Base-by-base conservation (phyloP, 2,329 filamentous ascomycete species). In the Colletotrichum eleusines region DNA sequence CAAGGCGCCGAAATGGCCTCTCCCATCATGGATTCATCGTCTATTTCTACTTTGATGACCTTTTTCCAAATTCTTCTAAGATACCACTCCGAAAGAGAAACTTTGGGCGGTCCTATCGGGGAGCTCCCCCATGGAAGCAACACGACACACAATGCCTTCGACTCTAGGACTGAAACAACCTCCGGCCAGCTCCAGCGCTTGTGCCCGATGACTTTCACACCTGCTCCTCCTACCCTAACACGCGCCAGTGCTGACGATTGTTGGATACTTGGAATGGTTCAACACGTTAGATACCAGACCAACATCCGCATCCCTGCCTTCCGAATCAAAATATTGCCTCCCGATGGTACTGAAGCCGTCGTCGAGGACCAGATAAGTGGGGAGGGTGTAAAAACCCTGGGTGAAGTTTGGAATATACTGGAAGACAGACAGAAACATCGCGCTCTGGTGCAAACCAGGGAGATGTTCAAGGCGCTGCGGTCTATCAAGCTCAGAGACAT, bases 31-130 rank as follows among this genome's bases (percentile, higher is more conserved):
- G 18, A 35, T 5, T 12, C 1, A 18, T 9, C 11, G 9, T n/a
- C 7, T 4, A n/a, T n/a, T 12, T 0, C 0, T 0, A 20, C n/a
- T 1, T 4, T 3, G 28, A 5, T 11, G n/a, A 3, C 1, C n/a
- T n/a, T n/a, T n/a, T n/a, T n/a, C 2, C 11, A 5, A n/a, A 2
- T 54, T 7, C 8, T 12, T 5, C 5, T 14, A 5, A 5, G 5
- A 18, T 2, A 40, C 1, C 14, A 20, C 1, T 14, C 4, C 31
- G 35, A n/a, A 6, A 40, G 1, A 6, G 3, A 9, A 5, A 1
- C n/a, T n/a, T n/a, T n/a, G 12, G 14, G n/a, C 6, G 6, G 2
- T 16, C 5, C 33, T 3, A 2, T 18, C 12, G 12, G 16, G 2
- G 7, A 38, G 12, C 4, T 3, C 20, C 3, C 12, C 3, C 11